Conservation (phyloP, 306 rosid genomes). For the Quercus parvula region DNA sequence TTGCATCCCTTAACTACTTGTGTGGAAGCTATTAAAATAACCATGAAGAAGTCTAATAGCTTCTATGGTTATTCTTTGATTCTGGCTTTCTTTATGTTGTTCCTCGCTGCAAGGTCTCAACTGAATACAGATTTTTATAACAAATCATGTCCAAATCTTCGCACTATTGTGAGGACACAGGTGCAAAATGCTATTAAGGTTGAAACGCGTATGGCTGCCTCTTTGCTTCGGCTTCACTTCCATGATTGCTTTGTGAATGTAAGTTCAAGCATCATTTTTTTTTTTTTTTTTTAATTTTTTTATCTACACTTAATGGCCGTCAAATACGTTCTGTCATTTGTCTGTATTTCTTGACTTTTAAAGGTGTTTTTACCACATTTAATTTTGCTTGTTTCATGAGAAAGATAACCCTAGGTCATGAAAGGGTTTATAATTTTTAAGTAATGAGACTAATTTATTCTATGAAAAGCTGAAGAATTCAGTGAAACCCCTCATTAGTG, state of each 20-base stretch:
- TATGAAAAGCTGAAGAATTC: too few species aligned
- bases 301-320: not conserved
- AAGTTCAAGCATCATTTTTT: constrained; percentile 5
- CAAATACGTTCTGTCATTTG: too few species aligned
- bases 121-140: constrained; percentile 59
- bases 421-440: too few species aligned
- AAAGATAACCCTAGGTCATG: too few species aligned
- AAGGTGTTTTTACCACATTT: too few species aligned
- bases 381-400: too few species aligned
- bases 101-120: constrained; percentile 48
- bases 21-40: not conserved
- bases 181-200: constrained; percentile 50
- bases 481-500: too few species aligned
- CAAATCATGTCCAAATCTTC: constrained; percentile 59
- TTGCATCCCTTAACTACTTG: not conserved
- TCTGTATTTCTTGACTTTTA: too few species aligned
- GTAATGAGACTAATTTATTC: too few species aligned
- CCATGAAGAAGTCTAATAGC: constrained; percentile 31
- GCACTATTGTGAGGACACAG: constrained; percentile 52
- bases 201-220: constrained; percentile 86
- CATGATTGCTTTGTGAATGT: constrained; percentile 96
- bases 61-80: constrained; percentile 21
- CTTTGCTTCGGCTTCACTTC: constrained; percentile 88
- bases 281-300: too few species aligned
- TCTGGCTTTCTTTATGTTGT: constrained; percentile 29